phyloP scores from a whole-genome alignment of 208 protist species.

The Acanthamoeba healyi region DNA sequence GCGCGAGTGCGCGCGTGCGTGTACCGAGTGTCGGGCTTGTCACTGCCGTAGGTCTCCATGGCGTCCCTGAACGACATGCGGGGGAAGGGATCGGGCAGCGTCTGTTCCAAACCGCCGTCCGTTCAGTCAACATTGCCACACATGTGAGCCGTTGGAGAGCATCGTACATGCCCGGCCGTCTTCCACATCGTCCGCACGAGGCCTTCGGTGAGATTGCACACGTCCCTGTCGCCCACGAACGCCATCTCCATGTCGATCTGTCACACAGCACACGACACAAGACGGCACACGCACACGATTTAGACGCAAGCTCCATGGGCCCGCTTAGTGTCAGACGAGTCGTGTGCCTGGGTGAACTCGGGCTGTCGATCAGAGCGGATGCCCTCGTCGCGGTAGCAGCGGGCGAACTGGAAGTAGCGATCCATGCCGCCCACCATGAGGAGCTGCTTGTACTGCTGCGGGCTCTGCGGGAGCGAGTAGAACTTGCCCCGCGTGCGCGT shows the following conservation, averaged over 20 bases:
- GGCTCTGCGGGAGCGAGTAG: slow-evolving; percentile 89
- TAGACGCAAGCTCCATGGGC: neutral
- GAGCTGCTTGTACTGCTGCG: slow-evolving; percentile 92
- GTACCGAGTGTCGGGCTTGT: slow-evolving; percentile 89
- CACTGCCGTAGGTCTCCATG: slow-evolving; percentile 86
- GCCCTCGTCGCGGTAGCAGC: slow-evolving; percentile 92
- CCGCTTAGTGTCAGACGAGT: no score
- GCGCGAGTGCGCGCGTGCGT: neutral
- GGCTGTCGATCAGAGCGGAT: slow-evolving; percentile 91
- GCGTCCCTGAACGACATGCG: slow-evolving; percentile 85
- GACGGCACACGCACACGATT: no score
- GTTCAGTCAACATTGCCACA: neutral
- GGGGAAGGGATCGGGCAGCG: slow-evolving; percentile 79
- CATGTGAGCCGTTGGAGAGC: neutral
- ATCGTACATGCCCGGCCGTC: slow-evolving; percentile 60
- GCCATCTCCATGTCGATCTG: slow-evolving; percentile 86
- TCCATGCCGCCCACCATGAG: slow-evolving; percentile 92
- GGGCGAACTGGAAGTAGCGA: slow-evolving; percentile 92
- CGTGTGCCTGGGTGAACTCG: slow-evolving; percentile 93
- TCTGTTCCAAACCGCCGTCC: neutral
- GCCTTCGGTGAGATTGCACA: slow-evolving; percentile 84
- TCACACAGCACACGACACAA: neutral
- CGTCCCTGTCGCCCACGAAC: slow-evolving; percentile 81
- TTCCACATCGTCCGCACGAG: slow-evolving; percentile 84
- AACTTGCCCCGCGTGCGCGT: slow-evolving; percentile 84